Evolutionary conservation across 495 filamentous ascomycete species (phyloP), one percentile per base, ranked within the genome.

Genomic region (Podospora comata): DNA sequence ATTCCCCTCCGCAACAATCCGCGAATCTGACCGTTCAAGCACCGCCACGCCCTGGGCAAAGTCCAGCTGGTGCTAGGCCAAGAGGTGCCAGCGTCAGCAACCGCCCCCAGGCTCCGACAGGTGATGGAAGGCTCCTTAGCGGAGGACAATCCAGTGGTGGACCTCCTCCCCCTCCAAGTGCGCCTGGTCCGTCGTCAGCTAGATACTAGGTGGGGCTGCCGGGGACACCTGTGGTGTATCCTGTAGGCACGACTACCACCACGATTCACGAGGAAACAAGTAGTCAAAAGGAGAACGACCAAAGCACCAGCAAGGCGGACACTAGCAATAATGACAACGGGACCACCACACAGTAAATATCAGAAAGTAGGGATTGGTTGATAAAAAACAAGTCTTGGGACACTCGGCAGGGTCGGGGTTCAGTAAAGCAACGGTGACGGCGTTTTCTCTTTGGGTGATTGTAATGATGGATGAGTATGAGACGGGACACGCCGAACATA

Each of bases 41-140:
- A 56, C 19, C 62, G 18, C 26, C 34, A 48, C 13, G 57, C 54
- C 65, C 61, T 13, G 1, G 34, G 30, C 48, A 48, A 48, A 16
- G 39, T 48, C 39, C 7, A 48, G 39, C 39, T 11, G 75, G 75
- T 16, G 66, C 69, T 5, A 68, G 76, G 56, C 54, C 72, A 3
- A 65, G 74, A n/a, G 75, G 74, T 0, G 68, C 74, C 18, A 77
- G 75, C 57, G 71, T 76, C 15, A 68, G 63, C 27, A 39, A 28
- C 34, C 62, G 28, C 16, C 55, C 60, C 59, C 34, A 69, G 32
- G 61, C 65, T 19, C 30, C 28, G 59, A 27, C 28, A 20, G 28
- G 23, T 48, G 39, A 48, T 48, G 39, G 39, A 48, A 11, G 39
- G 6, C 39, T 13, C 2, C 13, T 48, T 48, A 48, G 66, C 32